Evolutionary conservation across 2,329 filamentous ascomycete species (phyloP), one percentile per base, ranked within the genome.

Genomic region (Fusarium poae): DNA sequence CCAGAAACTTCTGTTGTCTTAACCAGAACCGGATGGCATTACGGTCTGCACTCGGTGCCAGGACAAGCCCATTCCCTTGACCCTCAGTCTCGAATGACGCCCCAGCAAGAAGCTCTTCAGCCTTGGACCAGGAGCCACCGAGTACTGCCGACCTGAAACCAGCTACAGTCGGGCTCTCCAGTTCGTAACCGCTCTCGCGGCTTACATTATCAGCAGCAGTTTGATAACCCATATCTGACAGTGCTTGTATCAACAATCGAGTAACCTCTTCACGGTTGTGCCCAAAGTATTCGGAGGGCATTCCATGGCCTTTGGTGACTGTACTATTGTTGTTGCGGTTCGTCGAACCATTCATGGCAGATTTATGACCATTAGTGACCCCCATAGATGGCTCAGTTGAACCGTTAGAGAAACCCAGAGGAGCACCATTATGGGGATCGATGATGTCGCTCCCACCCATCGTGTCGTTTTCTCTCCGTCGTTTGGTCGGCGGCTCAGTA

Each of bases 211-310:
- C 85, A 25, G 96, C 95, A 15, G 95, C 92, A 15, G 84, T 83
- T 62, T 89, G 84, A 76, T 98, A 97, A 4, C 96, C 96, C 82
- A 99, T 85, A 77, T 97, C 95, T 25, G 89, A 88, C 68, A 99
- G 82, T 35, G 94, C 92, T 79, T 99, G 96, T 74, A 99, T 96
- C 73, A 99, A 81, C 68, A 98, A 91, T 55, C 96, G 86, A 7
- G 95, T 97, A 44, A 98, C 91, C 81, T 99, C 95, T 82, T 97
- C 94, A 77, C 93, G 89, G 76, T 96, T 89, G 77, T 98, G 95
- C 20, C 94, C 94, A 75, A 89, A 91, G 78, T 97, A 98, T 29
- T 78, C 79, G 16, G 62, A 57, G 3, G 74, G 66, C 15, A 63
- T 68, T 32, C 64, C 62, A 21, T 48, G 60, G n/a, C 49, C 48